Evolutionary conservation across 306 rosid species (phyloP).

Genomic region (Begonia masoniana): DNA sequence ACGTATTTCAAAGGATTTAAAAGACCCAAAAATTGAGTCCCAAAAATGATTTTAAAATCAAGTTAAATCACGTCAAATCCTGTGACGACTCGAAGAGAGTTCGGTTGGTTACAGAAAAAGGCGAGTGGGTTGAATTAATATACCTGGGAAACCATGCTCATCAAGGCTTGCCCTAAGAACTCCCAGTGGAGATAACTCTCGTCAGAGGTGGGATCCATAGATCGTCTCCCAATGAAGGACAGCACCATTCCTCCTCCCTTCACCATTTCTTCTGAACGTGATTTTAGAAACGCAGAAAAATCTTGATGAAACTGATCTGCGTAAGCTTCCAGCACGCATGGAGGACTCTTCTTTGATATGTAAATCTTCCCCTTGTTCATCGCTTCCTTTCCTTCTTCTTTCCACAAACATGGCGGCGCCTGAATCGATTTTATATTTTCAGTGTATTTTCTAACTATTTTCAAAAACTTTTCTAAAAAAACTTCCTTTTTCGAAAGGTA

Average conservation of each 20-base stretch:
- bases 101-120: no score
- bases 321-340: conserved; percentile 44
- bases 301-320: conserved; percentile 38
- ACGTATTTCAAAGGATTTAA: no score
- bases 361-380: conserved; percentile 56
- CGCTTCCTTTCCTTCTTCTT: background rate
- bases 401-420: conserved; percentile 35
- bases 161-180: conserved; percentile 42
- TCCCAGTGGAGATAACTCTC: conserved; percentile 56
- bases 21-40: no score
- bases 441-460: no score
- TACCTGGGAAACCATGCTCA: conserved; percentile 48
- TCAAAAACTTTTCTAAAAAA: no score
- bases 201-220: conserved; percentile 34
- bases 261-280: conserved; percentile 37
- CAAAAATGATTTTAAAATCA: no score
- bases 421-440: background rate
- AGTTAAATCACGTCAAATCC: no score
- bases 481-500: no score
- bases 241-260: conserved; percentile 51
- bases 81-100: no score
- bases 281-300: conserved; percentile 31
- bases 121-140: background rate
- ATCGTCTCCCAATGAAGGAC: conserved; percentile 43
- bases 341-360: conserved; percentile 53